Evolutionary conservation across 78 protist genomes (phyloP).

Genomic region (Anaeramoeba ignava): DNA sequence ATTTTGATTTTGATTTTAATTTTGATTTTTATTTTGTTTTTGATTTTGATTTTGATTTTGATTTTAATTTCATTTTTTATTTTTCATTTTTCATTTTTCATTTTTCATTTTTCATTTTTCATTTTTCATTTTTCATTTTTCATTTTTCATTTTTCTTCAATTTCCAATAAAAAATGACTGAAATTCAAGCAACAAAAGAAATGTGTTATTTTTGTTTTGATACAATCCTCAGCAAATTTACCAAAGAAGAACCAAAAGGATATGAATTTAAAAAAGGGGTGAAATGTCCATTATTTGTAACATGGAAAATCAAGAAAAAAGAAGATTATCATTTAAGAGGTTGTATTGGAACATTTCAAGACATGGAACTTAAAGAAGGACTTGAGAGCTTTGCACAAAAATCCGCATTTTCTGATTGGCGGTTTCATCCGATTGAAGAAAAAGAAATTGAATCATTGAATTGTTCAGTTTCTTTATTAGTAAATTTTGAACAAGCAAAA

Average conservation of each 20-base stretch:
- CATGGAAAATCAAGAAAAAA: background rate
- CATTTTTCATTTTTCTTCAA: too few species aligned
- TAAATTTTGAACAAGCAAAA: background rate
- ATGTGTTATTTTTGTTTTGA: background rate
- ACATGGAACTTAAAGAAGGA: background rate
- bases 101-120: too few species aligned
- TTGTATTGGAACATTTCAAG: slow-evolving; percentile 16
- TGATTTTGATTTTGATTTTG: too few species aligned
- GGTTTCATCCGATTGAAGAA: slow-evolving; percentile 3
- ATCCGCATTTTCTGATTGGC: background rate
- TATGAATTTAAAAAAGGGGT: background rate
- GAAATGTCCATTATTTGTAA: background rate
- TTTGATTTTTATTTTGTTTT: too few species aligned
- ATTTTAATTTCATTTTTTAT: too few species aligned
- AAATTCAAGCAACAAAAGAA: background rate
- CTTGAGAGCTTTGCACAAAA: background rate
- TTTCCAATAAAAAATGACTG: too few species aligned
- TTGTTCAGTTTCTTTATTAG: background rate
- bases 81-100: too few species aligned
- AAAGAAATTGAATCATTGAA: background rate
- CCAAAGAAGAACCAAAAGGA: background rate
- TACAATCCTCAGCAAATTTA: background rate
- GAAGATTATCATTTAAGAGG: background rate
- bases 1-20: too few species aligned
- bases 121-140: too few species aligned